phyloP scores from a whole-genome alignment of 192 early-diverging fungal species.

The Rhizoclosmatium globosum region DNA sequence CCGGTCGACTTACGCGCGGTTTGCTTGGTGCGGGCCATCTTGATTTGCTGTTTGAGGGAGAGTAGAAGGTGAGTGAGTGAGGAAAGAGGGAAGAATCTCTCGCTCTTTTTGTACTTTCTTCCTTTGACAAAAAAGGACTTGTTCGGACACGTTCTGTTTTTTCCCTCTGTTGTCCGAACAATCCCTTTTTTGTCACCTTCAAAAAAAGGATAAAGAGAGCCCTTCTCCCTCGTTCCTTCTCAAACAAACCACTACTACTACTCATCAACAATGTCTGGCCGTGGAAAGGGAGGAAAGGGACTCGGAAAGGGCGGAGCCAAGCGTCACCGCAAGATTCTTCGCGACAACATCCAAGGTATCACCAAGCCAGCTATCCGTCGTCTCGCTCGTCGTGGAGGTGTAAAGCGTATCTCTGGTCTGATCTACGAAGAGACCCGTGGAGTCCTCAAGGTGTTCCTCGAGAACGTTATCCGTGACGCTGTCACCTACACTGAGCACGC shows the following conservation, averaged over 20 bases:
- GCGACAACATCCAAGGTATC: too few relatives aligned
- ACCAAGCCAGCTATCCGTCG: too few relatives aligned
- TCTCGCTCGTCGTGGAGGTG: too few relatives aligned
- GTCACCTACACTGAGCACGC: slow-evolving; percentile 99
- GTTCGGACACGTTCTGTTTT: slow-evolving; percentile 8
- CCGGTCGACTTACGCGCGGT: slow-evolving; percentile 99
- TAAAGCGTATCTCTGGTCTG: slow-evolving; percentile 95
- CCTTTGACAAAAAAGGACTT: background rate
- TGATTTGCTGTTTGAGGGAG: too few relatives aligned
- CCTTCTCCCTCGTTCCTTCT: too few relatives aligned
- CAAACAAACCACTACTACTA: too few relatives aligned
- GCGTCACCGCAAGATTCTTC: too few relatives aligned
- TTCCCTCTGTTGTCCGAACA: slow-evolving; percentile 35
- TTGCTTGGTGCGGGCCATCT: slow-evolving; percentile 91
- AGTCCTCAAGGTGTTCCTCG: slow-evolving; percentile 98
- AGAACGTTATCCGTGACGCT: slow-evolving; percentile 98
- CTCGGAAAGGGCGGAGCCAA: too few relatives aligned
- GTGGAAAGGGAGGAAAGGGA: too few relatives aligned
- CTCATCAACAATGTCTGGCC: too few relatives aligned
- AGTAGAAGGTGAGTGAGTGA: slow-evolving; percentile 54
- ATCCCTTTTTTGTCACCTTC: too few relatives aligned
- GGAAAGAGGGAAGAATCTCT: background rate
- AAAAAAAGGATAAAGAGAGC: too few relatives aligned
- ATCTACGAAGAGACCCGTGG: slow-evolving; percentile 99
- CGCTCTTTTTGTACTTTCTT: background rate